Evolutionary conservation across 805 yeast genomes (phyloP), one percentile per base, ranked within the genome.

Genomic region (Cyberlindnera suaveolens): DNA sequence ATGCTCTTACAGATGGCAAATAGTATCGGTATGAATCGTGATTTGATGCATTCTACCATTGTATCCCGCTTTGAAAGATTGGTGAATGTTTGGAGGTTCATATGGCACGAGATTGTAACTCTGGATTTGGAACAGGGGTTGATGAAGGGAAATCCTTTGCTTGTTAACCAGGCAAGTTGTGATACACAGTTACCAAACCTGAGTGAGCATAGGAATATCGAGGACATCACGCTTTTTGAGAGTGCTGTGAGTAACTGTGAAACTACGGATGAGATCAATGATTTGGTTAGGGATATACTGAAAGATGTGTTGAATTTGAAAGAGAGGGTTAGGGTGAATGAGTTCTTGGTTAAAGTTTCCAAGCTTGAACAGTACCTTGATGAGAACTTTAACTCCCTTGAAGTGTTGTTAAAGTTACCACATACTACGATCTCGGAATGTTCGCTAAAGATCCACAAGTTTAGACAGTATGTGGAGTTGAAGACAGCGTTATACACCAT

Each of bases 1-100:
- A 61, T 75, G 58, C 49, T 77, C 19, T 52, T 76, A 3, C 81
- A 77, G 48, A 75, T 78, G 77, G 82, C 75, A 0, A 65, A 68
- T 32, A 68, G 80, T 0, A 64, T 78, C 41, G 86, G 85, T 0
- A 50, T 80, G 38, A 75, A 80, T 56, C 63, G 83, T 41, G 85
- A 80, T 44, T 77, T 82, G 4, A 63, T 62, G 10, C 68, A 72
- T 38, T 41, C 48, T 35, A 48, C 38, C 47, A 52, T 46, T n/a
- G 39, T 56, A 7, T 43, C 42, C 19, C 37, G 56, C 45, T 38
- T 64, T 54, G 42, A 43, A 53, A 46, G 54, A 13, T 34, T 54
- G n/a, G 66, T 70, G 23, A 74, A 76, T 48, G 52, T 78, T 3
- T 70, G 77, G 68, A 67, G 86, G 52, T 79, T 77, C 50, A 67